Evolutionary conservation across 2,329 filamentous ascomycete species (phyloP), one percentile per base, ranked within the genome.

Genomic region (Calonectria leucothoes): DNA sequence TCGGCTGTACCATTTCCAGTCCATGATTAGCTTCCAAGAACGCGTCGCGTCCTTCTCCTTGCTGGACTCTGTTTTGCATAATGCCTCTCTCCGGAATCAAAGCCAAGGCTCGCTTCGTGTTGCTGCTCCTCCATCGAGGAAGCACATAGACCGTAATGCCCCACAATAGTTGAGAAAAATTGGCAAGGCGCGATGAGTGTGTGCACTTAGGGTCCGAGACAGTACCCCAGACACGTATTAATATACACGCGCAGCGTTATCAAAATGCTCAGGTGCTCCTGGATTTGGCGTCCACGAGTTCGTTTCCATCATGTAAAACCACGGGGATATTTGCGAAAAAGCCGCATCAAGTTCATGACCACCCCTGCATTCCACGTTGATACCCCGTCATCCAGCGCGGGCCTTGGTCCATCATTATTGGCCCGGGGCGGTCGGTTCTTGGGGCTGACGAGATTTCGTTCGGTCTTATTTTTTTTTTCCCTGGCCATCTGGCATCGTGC

Each of bases 301-400:
- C 35, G 37, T 27, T 61, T 42, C 66, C n/a, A 67, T 69, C 39
- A 61, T 61, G 31, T 37, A 51, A 63, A 14, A 42, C 11, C 33
- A 33, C 51, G 23, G n/a, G n/a, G 39, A 67, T 67, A 39, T 57
- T 27, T 55, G 35, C 35, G 37, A 67, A 72, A 71, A 68, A 48
- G 70, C 35, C 52, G 55, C 70, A 72, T 63, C 64, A 64, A 71
- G 31, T 68, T 67, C 70, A 72, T 72, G 65, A 72, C 57, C 31
- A 72, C 37, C 70, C 70, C 70, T 72, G 65, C 57, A 72, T 48
- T 72, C 55, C 70, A 72, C 69, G 64, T 71, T 63, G 64, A 71
- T 61, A 63, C 70, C 70, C 70, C 64, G 64, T 68, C 70, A 55
- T 61, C 45, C 70, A 71, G 63, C 69, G 69, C 69, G 39, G 63